Percentiles rank a stretch among this genome's conserved stretches.
Conservation (phyloP, 2,329 filamentous ascomycete species). For the Pseudocercospora vitis region DNA sequence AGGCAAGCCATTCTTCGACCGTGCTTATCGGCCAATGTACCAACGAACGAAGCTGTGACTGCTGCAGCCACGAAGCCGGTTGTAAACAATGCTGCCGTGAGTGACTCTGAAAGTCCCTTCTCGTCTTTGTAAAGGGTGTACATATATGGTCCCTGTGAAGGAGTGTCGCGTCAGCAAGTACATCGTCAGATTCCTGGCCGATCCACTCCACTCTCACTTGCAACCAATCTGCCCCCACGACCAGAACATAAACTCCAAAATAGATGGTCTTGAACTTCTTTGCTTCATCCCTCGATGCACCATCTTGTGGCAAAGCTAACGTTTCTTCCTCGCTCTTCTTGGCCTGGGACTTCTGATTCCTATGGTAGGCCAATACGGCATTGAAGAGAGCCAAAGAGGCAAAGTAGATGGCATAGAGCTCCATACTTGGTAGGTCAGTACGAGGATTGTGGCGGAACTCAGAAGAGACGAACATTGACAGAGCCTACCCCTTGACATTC, state of each 20-base stretch:
- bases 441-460: no score
- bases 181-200: no score
- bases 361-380: slow-evolving; percentile 22
- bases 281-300: slow-evolving; percentile 34
- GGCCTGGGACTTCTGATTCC: slow-evolving; percentile 13
- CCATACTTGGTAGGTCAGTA: no score
- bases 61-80: slow-evolving; percentile 53
- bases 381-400: slow-evolving; percentile 26
- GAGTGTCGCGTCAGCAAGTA: neutral
- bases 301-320: slow-evolving; percentile 14
- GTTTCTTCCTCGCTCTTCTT: slow-evolving; percentile 18
- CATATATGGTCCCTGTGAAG: slow-evolving; percentile 52
- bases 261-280: slow-evolving; percentile 44
- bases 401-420: slow-evolving; percentile 30
- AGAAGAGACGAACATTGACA: no score
- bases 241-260: slow-evolving; percentile 48
- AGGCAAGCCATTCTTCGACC: slow-evolving; percentile 56
- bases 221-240: slow-evolving; percentile 47
- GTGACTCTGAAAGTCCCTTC: slow-evolving; percentile 47
- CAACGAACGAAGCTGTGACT: slow-evolving; percentile 51
- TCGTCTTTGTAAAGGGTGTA: slow-evolving; percentile 57
- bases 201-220: neutral
- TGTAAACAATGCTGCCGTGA: slow-evolving; percentile 50
- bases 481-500: no score
- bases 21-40: slow-evolving; percentile 51